These are phyloP conservation scores for Recurvomyces mirabilis DNA, from an alignment of 495 filamentous ascomycete genomes.

Conservation along the genomic window DNA sequence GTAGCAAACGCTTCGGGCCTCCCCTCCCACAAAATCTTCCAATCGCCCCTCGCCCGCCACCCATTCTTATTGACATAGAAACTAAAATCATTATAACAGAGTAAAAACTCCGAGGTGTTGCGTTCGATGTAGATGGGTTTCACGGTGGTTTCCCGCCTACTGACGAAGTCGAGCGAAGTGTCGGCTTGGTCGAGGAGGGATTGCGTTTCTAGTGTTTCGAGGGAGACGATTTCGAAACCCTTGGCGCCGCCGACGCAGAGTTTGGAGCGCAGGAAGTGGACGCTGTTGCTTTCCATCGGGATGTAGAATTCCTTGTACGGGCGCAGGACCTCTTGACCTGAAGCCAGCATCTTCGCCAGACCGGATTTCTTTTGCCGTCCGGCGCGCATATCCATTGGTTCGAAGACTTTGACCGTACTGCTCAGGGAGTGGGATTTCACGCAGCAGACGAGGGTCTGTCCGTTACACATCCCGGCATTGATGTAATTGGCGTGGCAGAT, in stretches of 20 bases:
- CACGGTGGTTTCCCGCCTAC: conserved; percentile 73
- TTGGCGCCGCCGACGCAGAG: conserved; percentile 90
- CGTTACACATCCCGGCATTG: conserved; percentile 89
- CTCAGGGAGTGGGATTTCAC: conserved; percentile 84
- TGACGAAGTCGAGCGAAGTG: conserved; percentile 93
- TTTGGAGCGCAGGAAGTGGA: conserved; percentile 94
- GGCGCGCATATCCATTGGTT: conserved; percentile 83
- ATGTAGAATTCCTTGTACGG: conserved; percentile 99
- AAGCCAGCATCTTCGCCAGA: conserved; percentile 86
- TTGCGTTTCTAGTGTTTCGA: conserved; percentile 96
- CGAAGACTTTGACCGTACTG: conserved; percentile 94
- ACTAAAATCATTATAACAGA: conserved; percentile 96
- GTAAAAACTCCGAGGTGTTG: conserved; percentile 87
- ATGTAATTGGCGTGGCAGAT: conserved; percentile 98
- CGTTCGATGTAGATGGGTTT: conserved; percentile 97
- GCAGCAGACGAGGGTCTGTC: conserved; percentile 86
- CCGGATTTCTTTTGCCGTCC: conserved; percentile 85
- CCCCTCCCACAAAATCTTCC: conserved; percentile 96
- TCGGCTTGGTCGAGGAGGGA: conserved; percentile 95
- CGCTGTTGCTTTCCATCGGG: conserved; percentile 86
- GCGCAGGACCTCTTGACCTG: conserved; percentile 84
- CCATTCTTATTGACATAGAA: conserved; percentile 99
- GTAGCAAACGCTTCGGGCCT: conserved; percentile 82
- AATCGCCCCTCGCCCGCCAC: conserved; percentile 90
- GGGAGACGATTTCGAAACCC: conserved; percentile 92